Evolutionary conservation across 2,329 filamentous ascomycete species (phyloP).

Genomic region (Hymenotorrendiella dingleyae): DNA sequence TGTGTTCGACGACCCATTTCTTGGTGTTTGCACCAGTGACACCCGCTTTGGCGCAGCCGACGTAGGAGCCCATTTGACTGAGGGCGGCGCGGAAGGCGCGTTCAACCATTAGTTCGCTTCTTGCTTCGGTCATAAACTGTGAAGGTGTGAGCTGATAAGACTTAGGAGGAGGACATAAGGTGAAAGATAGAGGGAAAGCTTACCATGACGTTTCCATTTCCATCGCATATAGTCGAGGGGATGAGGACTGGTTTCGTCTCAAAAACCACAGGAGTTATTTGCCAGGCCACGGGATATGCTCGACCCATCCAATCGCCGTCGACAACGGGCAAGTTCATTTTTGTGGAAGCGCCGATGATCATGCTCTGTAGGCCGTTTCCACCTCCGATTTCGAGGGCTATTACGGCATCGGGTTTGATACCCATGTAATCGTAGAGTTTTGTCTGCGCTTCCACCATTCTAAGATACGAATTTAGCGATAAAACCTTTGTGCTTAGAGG

Average conservation of each 20-base stretch:
- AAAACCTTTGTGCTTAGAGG: slow-evolving; percentile 41
- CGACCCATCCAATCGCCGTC: slow-evolving; percentile 43
- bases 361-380: slow-evolving; percentile 32
- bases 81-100: slow-evolving; percentile 36
- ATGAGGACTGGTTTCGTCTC: slow-evolving; percentile 41
- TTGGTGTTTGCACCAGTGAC: slow-evolving; percentile 33
- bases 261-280: slow-evolving; percentile 45
- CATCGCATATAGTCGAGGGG: slow-evolving; percentile 44
- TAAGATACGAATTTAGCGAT: slow-evolving; percentile 32
- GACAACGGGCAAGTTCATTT: slow-evolving; percentile 34
- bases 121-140: slow-evolving; percentile 40
- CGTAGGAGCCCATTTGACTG: slow-evolving; percentile 37
- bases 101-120: slow-evolving; percentile 40
- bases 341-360: slow-evolving; percentile 24
- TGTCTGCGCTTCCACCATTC: slow-evolving; percentile 31
- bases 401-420: slow-evolving; percentile 36
- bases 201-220: slow-evolving; percentile 43
- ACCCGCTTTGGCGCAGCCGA: slow-evolving; percentile 36
- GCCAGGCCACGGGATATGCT: slow-evolving; percentile 24
- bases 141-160: background rate
- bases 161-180: background rate
- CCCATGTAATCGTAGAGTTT: slow-evolving; percentile 33
- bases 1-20: slow-evolving; percentile 35
- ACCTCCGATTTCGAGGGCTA: slow-evolving; percentile 40
- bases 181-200: background rate